A percentile compares a stretch with the other conserved stretches of the same genome.
Evolutionary conservation across 192 early-diverging fungal genomes (phyloP).

Genomic region (Borealophlyctis nickersoniae): DNA sequence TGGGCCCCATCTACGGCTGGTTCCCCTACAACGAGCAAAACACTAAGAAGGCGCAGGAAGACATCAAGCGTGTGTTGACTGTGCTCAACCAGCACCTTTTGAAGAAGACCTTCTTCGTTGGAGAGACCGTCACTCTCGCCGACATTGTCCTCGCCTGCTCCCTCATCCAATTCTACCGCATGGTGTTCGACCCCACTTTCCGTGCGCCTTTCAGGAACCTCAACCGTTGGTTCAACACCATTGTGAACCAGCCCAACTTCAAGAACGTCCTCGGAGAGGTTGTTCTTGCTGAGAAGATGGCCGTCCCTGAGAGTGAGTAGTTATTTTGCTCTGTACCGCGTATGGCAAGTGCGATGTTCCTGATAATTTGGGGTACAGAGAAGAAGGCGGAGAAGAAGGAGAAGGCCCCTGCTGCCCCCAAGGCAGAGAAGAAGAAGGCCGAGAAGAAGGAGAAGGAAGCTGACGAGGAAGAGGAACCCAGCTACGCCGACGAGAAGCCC

Average conservation of each 20-base stretch:
- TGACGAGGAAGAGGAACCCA: conserved; percentile 60
- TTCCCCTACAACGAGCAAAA: conserved; percentile 46
- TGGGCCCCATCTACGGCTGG: conserved; percentile 49
- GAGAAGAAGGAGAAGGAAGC: conserved; percentile 55
- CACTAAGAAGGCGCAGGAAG: conserved; percentile 70
- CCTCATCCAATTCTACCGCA: conserved; percentile 51
- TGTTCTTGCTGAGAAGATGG: conserved; percentile 59
- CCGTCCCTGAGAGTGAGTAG: conserved; percentile 26
- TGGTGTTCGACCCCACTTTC: conserved; percentile 71
- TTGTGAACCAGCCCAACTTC: conserved; percentile 79
- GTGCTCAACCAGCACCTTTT: conserved; percentile 77
- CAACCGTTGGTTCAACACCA: conserved; percentile 89
- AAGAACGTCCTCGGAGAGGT: conserved; percentile 76
- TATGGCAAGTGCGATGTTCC: too few relatives aligned
- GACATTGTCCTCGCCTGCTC: conserved; percentile 72
- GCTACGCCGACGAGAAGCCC: conserved; percentile 65
- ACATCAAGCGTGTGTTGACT: conserved; percentile 57
- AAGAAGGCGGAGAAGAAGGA: conserved; percentile 48
- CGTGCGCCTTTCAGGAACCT: conserved; percentile 83
- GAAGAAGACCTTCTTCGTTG: conserved; percentile 89
- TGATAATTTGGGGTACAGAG: too few relatives aligned
- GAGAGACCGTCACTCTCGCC: conserved; percentile 87
- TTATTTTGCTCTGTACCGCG: too few relatives aligned
- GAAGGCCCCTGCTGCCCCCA: conserved; percentile 35
- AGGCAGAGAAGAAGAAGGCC: conserved; percentile 54